These are phyloP conservation scores for Cajanus cajan DNA, from an alignment of 306 rosid species.

Conservation along the genomic window DNA sequence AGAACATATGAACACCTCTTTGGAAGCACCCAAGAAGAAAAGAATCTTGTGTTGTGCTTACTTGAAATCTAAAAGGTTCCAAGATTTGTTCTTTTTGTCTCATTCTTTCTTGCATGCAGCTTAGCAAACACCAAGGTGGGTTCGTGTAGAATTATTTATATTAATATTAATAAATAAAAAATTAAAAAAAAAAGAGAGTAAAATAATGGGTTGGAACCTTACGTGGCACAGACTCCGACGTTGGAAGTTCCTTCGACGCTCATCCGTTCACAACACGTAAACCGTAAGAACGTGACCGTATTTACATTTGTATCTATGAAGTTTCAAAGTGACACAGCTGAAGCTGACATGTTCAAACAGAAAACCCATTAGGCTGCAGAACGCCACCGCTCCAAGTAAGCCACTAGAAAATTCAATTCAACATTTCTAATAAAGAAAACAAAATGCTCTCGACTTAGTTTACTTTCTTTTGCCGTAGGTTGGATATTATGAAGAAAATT, in stretches of 20 bases:
- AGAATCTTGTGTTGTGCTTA: not conserved
- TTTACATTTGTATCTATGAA: not conserved
- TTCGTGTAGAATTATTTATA: not conserved
- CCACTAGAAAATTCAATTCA: not conserved
- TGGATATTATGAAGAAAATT: no score
- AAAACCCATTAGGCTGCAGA: not conserved
- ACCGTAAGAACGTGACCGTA: not conserved
- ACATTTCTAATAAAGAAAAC: not conserved
- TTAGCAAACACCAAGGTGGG: not conserved
- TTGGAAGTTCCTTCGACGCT: constrained; percentile 10
- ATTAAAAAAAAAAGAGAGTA: not conserved
- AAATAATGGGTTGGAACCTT: not conserved
- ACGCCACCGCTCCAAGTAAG: constrained; percentile 20
- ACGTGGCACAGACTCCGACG: not conserved
- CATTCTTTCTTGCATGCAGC: constrained; percentile 29
- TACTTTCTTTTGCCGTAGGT: no score
- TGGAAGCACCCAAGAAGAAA: not conserved
- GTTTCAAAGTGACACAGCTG: not conserved
- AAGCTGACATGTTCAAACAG: not conserved
- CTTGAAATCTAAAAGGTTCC: not conserved
- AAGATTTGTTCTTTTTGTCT: constrained; percentile 23
- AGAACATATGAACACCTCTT: not conserved
- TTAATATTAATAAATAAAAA: not conserved
- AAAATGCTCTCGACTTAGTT: not conserved
- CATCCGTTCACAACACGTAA: not conserved